Evolutionary conservation across 2,329 filamentous ascomycete genomes (phyloP).

Genomic region (Colletotrichum phormii): DNA sequence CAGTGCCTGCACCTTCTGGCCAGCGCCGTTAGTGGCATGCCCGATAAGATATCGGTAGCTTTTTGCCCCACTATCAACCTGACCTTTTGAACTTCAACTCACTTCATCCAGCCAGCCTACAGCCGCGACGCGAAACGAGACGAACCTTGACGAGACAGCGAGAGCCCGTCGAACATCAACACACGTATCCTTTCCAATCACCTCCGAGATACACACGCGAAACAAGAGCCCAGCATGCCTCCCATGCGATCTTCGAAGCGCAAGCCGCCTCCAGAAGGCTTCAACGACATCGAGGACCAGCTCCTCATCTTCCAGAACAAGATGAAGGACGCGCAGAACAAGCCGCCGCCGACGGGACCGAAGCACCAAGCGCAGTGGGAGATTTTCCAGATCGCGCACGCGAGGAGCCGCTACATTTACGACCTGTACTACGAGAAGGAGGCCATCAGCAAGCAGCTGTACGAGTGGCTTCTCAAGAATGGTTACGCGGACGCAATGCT

Average conservation of each 20-base stretch:
- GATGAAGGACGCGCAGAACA: conserved; percentile 96
- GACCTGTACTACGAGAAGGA: conserved; percentile 98
- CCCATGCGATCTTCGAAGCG: conserved; percentile 80
- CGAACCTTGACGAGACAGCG: not conserved
- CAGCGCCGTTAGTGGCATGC: not conserved
- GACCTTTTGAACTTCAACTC: not conserved
- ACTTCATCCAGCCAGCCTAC: conserved; percentile 6
- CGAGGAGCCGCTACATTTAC: conserved; percentile 92
- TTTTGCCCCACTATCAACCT: conserved; percentile 15
- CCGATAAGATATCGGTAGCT: conserved; percentile 9
- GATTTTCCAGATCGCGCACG: conserved; percentile 96
- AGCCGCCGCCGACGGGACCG: conserved; percentile 80
- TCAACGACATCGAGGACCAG: conserved; percentile 88
- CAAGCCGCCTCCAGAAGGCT: conserved; percentile 87
- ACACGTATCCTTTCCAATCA: no score
- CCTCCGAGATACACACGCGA: not conserved
- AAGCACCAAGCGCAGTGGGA: conserved; percentile 96
- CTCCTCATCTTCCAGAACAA: conserved; percentile 88
- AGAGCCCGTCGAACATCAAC: not conserved
- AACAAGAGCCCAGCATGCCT: conserved; percentile 67
- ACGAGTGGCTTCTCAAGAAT: conserved; percentile 98
- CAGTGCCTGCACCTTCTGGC: not conserved
- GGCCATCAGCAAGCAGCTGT: conserved; percentile 90
- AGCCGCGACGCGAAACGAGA: not conserved
- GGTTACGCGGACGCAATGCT: conserved; percentile 93